A percentile compares a stretch with the other conserved stretches of the same genome.
phyloP scores from a whole-genome alignment of 139 green algal genomes.

The Limnomonas spitsbergensis region DNA sequence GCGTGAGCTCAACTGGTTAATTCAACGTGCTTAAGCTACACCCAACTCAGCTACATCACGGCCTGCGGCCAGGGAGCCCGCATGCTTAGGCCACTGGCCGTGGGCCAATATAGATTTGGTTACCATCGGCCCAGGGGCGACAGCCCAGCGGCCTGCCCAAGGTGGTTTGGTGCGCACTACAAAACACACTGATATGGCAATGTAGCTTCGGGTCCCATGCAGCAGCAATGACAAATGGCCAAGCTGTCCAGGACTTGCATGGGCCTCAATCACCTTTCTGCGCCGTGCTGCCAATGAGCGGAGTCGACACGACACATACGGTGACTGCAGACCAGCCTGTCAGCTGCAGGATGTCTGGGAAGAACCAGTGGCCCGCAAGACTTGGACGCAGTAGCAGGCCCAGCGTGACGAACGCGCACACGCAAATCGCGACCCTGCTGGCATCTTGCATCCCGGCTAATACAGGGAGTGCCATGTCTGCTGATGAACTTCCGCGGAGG shows the following conservation, averaged over 20 bases:
- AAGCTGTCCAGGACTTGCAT: no score
- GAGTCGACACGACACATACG: background rate
- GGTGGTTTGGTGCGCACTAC: background rate
- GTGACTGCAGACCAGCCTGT: background rate
- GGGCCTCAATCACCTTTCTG: conserved; percentile 1
- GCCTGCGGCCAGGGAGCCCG: no score
- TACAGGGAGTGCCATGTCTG: background rate
- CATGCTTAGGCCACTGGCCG: no score
- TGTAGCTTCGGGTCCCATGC: no score
- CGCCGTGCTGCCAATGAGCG: background rate
- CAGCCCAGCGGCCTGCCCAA: background rate
- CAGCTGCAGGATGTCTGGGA: background rate
- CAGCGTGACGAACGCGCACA: background rate
- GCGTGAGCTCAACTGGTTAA: no score
- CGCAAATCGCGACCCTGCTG: background rate
- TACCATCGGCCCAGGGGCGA: background rate
- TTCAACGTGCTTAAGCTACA: no score
- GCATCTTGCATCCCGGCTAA: background rate
- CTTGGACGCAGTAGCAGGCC: background rate
- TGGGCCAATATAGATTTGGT: no score
- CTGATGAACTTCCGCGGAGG: no score
- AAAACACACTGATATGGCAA: background rate
- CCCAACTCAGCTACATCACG: no score
- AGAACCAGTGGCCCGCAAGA: background rate
- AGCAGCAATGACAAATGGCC: no score